Percentiles rank a stretch among this genome's conserved stretches.
These are phyloP conservation scores for Rhynchosporium agropyri DNA, from an alignment of 2,329 filamentous ascomycete genomes.

Conservation along the genomic window DNA sequence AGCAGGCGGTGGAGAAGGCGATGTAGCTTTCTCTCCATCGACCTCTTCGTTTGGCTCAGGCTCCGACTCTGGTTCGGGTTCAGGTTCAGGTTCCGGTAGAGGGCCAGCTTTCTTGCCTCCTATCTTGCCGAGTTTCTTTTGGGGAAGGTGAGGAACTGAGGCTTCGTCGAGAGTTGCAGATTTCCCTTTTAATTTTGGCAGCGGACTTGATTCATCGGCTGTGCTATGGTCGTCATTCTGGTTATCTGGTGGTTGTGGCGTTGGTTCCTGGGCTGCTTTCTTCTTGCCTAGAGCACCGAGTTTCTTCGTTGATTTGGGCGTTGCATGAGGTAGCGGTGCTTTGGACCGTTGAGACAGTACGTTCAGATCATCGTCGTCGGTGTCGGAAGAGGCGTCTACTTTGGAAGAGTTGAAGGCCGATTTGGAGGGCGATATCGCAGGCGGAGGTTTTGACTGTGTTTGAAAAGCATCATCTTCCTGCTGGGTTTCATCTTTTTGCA, in stretches of 20 bases:
- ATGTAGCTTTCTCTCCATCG: background rate
- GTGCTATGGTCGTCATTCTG: constrained; percentile 9
- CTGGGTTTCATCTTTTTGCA: constrained; percentile 19
- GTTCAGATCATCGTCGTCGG: constrained; percentile 38
- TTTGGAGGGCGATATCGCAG: constrained; percentile 23
- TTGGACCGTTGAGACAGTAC: constrained; percentile 37
- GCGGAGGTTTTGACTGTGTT: constrained; percentile 38
- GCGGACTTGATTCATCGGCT: constrained; percentile 9
- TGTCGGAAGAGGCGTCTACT: constrained; percentile 32
- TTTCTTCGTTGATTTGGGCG: constrained; percentile 17
- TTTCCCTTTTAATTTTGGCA: background rate
- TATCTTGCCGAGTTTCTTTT: constrained; percentile 29
- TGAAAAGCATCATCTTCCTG: constrained; percentile 40
- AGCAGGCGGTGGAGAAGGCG: constrained; percentile 9
- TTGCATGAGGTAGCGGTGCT: constrained; percentile 25
- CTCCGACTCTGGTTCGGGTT: constrained; percentile 17
- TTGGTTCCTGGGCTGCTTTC: constrained; percentile 8
- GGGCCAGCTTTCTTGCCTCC: constrained; percentile 30
- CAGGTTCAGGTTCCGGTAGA: constrained; percentile 13
- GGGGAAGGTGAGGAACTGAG: constrained; percentile 12
- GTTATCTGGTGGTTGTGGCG: background rate
- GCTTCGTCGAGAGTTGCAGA: constrained; percentile 4
- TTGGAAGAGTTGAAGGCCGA: background rate
- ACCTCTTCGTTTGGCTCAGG: background rate
- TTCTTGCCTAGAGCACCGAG: constrained; percentile 23